These are phyloP conservation scores for Botrytis fabae DNA, from an alignment of 2,329 filamentous ascomycete species.

Conservation along the genomic window DNA sequence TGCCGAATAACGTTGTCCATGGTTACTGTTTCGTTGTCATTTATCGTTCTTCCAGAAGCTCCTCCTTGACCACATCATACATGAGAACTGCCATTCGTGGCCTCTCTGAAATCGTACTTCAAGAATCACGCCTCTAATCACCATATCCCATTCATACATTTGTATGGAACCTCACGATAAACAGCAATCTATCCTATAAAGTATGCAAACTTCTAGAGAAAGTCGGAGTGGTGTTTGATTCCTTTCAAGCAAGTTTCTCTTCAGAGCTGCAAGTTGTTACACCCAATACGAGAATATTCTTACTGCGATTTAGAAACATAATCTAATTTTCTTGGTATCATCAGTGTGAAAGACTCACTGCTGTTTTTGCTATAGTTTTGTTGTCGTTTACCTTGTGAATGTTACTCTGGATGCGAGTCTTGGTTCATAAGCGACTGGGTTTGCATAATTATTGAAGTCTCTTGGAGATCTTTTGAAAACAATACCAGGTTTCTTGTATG, in stretches of 20 bases:
- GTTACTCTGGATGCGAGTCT: not conserved
- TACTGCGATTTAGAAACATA: not conserved
- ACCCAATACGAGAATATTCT: not conserved
- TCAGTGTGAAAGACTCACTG: not conserved
- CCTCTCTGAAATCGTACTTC: not conserved
- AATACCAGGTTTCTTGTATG: not conserved
- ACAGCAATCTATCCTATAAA: not conserved
- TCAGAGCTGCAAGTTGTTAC: not conserved
- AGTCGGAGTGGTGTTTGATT: not conserved
- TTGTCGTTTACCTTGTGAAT: not conserved
- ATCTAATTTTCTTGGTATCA: not conserved
- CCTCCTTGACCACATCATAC: not conserved
- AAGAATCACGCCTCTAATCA: too few relatives aligned
- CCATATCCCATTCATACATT: too few relatives aligned
- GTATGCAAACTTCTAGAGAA: not conserved
- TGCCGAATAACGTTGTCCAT: not conserved
- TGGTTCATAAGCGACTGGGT: not conserved
- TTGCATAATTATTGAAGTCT: not conserved
- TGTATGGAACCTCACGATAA: too few relatives aligned
- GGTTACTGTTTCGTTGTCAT: not conserved
- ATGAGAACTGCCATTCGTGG: not conserved
- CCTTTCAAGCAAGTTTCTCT: not conserved
- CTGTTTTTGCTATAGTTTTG: not conserved
- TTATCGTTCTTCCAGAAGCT: not conserved
- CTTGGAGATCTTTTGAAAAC: not conserved